phyloP scores from a whole-genome alignment of 1,284 basidiomycete species.

The Butyriboletus appendiculatus region DNA sequence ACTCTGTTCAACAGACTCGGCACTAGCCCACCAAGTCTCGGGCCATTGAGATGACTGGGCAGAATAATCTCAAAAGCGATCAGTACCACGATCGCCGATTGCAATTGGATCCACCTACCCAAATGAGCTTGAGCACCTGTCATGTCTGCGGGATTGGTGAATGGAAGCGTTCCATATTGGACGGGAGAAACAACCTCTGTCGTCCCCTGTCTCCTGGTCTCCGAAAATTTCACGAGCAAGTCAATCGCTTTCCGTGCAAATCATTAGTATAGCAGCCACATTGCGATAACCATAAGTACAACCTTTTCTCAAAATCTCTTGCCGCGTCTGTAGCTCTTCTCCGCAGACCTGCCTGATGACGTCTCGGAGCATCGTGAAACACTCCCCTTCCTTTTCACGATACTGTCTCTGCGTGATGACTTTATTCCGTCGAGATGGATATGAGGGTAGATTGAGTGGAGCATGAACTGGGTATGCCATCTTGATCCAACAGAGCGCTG shows the following conservation, averaged over 20 bases:
- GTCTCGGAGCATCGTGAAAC: conserved; percentile 11
- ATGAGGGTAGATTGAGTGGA: neutral
- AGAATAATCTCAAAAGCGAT: conserved; percentile 3
- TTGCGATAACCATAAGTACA: neutral
- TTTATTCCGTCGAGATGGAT: conserved; percentile 9
- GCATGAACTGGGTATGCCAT: neutral
- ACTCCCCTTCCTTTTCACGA: conserved; percentile 22
- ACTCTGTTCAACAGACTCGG: neutral
- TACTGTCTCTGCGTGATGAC: conserved; percentile 19
- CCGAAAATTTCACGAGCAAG: neutral
- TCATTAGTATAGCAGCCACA: neutral
- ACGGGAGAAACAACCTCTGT: neutral
- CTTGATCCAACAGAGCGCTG: neutral
- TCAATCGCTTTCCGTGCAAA: conserved; percentile 10
- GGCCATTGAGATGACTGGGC: neutral
- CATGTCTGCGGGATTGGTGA: neutral
- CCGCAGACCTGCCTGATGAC: conserved; percentile 19
- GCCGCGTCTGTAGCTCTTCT: conserved; percentile 17
- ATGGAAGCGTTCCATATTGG: neutral
- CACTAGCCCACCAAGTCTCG: neutral
- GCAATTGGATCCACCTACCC: conserved; percentile 1
- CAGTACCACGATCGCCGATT: neutral
- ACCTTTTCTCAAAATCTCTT: conserved; percentile 27
- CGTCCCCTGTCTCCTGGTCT: neutral
- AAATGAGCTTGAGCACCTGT: neutral